These are phyloP conservation scores for Hansfordia pulvinata DNA, from an alignment of 2,329 filamentous ascomycete species.

Conservation along the genomic window DNA sequence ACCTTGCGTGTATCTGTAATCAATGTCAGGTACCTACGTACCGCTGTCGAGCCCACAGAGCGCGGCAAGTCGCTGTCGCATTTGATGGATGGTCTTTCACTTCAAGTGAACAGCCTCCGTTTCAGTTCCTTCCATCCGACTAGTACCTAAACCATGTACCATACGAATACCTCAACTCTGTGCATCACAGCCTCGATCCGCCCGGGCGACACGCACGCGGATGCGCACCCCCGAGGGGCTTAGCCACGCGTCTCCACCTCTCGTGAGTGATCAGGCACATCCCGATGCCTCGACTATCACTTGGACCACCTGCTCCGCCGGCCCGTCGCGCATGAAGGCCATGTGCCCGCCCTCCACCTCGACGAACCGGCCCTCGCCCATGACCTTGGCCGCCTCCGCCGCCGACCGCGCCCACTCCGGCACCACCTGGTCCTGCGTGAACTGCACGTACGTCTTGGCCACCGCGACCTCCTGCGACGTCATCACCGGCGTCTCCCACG, in stretches of 20 bases:
- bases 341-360: conserved; percentile 9
- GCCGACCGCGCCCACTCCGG: conserved; percentile 9
- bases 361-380: conserved; percentile 4
- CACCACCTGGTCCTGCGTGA: conserved; percentile 11
- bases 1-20: no score
- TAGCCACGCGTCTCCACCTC: conserved; percentile 25
- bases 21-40: no score
- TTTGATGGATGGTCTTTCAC: no score
- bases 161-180: no score
- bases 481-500: conserved; percentile 5
- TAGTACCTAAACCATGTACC: no score
- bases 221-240: no score
- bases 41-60: no score
- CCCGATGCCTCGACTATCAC: neutral
- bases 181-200: no score
- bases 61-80: no score
- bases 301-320: neutral
- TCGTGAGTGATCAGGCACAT: neutral
- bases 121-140: no score
- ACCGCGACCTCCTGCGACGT: conserved; percentile 10
- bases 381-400: conserved; percentile 6
- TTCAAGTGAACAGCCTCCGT: no score
- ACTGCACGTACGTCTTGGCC: conserved; percentile 14
- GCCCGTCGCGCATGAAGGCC: conserved; percentile 7
- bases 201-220: no score